These are phyloP conservation scores for Leptomonas pyrrhocoris DNA, from an alignment of 208 protist genomes.

Conservation along the genomic window DNA sequence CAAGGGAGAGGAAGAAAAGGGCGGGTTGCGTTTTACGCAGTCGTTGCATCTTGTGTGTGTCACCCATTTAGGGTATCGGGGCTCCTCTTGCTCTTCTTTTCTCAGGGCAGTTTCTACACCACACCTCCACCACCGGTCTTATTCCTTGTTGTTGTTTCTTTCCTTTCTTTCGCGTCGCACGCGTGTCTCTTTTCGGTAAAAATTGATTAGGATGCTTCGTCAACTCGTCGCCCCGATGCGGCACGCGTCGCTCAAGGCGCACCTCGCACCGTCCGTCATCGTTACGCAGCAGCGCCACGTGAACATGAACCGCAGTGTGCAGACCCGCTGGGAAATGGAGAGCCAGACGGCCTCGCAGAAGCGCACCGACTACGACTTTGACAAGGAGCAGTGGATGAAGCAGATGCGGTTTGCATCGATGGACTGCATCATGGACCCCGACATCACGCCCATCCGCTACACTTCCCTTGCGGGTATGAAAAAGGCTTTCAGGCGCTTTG, in stretches of 20 bases:
- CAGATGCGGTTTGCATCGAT: slow-evolving; percentile 92
- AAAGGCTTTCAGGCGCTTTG: slow-evolving; percentile 78
- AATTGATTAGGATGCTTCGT: slow-evolving; percentile 20
- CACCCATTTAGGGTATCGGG: too few species aligned
- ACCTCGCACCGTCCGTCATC: slow-evolving; percentile 2
- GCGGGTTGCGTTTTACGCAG: too few species aligned
- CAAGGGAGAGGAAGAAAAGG: too few species aligned
- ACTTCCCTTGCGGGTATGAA: slow-evolving; percentile 73
- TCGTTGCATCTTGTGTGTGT: too few species aligned
- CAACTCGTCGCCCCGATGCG: slow-evolving; percentile 13
- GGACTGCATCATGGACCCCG: slow-evolving; percentile 93
- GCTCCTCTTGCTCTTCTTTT: too few species aligned
- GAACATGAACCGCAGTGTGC: slow-evolving; percentile 90
- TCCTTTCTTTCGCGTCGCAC: not conserved
- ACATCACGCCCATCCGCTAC: slow-evolving; percentile 84
- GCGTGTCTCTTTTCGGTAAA: not conserved
- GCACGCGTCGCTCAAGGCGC: not conserved
- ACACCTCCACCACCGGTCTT: not conserved
- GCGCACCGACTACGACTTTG: slow-evolving; percentile 92
- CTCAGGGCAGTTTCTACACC: too few species aligned
- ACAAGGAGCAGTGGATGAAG: slow-evolving; percentile 93
- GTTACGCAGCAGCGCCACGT: slow-evolving; percentile 45
- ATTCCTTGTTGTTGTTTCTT: not conserved
- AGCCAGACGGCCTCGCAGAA: slow-evolving; percentile 67
- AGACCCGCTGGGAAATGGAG: slow-evolving; percentile 84